A percentile compares a stretch with the other conserved stretches of the same genome.
Conservation (phyloP, 208 protist genomes). For the Balamuthia mandrillaris region DNA sequence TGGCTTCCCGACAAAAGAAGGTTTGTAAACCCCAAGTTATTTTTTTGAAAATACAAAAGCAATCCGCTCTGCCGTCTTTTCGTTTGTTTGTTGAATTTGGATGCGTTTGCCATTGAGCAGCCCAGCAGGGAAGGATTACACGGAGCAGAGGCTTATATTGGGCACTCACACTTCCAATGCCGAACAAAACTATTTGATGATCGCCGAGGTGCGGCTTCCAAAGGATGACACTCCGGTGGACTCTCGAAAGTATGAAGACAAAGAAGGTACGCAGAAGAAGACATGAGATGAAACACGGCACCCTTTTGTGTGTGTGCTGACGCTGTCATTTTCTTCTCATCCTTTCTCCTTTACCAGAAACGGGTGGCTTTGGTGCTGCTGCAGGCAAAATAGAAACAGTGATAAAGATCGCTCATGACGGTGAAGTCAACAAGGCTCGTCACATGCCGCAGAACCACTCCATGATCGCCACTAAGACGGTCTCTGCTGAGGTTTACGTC, state of each 20-base stretch:
- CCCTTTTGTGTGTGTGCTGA: no score
- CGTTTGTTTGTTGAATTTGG: no score
- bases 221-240: slow-evolving; percentile 56
- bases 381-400: slow-evolving; percentile 71
- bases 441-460: slow-evolving; percentile 84
- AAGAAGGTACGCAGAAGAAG: no score
- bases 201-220: slow-evolving; percentile 78
- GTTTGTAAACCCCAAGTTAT: no score
- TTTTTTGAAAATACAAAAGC: no score
- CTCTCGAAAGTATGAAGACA: slow-evolving; percentile 64
- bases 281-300: no score
- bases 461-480: slow-evolving; percentile 84
- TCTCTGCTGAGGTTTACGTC: slow-evolving; percentile 72
- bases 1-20: slow-evolving; percentile 81
- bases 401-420: slow-evolving; percentile 80
- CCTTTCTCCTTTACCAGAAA: no score
- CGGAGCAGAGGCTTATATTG: slow-evolving; percentile 72
- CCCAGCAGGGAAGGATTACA: slow-evolving; percentile 65
- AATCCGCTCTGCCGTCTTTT: no score
- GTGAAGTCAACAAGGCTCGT: slow-evolving; percentile 81
- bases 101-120: no score
- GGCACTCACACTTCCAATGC: slow-evolving; percentile 85
- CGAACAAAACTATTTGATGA: slow-evolving; percentile 86
- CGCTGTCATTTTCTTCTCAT: no score
- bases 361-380: slow-evolving; percentile 61